Percentiles rank a stretch among this genome's conserved stretches.
These are phyloP conservation scores for Moniliella sp. DNA, from an alignment of 1,284 basidiomycete species.

Conservation along the genomic window DNA sequence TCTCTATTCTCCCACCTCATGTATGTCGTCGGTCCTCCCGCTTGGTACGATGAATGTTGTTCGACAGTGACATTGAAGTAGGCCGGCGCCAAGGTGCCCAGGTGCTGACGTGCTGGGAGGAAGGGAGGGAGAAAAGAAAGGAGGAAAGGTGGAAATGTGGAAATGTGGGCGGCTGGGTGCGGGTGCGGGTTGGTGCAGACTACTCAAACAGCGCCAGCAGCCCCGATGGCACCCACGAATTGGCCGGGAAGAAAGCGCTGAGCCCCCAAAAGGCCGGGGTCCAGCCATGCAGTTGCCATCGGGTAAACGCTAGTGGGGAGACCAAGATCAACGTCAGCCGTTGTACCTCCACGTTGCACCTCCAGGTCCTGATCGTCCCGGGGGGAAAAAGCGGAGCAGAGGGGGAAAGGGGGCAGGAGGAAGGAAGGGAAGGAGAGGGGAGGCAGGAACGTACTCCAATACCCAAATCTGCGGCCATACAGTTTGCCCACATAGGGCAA, in stretches of 20 bases:
- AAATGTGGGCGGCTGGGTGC: neutral
- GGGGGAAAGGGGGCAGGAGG: neutral
- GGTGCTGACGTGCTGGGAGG: neutral
- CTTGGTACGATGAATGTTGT: neutral
- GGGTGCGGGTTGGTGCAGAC: neutral
- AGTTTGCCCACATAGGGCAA: constrained; percentile 13
- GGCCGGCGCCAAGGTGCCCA: neutral
- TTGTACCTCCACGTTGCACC: too few relatives aligned
- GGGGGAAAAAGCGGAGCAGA: too few relatives aligned
- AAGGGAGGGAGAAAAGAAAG: too few relatives aligned
- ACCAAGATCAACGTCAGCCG: neutral
- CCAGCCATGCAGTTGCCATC: neutral
- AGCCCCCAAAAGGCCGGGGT: neutral
- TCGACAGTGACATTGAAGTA: constrained; percentile 6
- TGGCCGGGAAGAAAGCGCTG: neutral
- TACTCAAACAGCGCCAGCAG: neutral
- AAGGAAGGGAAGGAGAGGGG: neutral
- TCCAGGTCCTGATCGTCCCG: too few relatives aligned
- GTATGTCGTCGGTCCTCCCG: too few relatives aligned
- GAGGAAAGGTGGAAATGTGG: too few relatives aligned
- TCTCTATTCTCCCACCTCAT: too few relatives aligned
- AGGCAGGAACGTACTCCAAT: constrained; percentile 1
- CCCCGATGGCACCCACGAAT: neutral
- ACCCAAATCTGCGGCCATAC: constrained; percentile 9
- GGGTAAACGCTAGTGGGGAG: neutral